These are phyloP conservation scores for Paraphaeosphaeria sporulosa DNA, from an alignment of 2,329 filamentous ascomycete species.

Conservation along the genomic window DNA sequence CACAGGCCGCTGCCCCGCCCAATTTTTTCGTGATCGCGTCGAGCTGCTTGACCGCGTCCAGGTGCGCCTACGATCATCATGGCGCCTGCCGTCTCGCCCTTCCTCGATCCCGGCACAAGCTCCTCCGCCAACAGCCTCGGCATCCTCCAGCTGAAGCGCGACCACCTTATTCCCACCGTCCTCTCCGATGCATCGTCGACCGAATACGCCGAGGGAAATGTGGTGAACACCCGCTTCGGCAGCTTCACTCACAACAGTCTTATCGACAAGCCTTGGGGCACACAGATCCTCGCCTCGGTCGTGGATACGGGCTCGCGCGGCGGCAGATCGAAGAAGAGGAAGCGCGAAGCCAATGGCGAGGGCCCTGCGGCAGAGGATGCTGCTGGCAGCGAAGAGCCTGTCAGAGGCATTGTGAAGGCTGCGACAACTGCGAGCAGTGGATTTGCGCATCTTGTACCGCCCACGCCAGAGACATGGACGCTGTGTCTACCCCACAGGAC, in stretches of 20 bases:
- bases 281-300: conserved; percentile 85
- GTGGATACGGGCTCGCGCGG: conserved; percentile 93
- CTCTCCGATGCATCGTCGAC: conserved; percentile 49
- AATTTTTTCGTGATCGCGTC: conserved; percentile 18
- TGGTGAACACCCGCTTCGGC: conserved; percentile 90
- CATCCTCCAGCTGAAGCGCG: conserved; percentile 87
- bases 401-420: conserved; percentile 38
- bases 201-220: conserved; percentile 56
- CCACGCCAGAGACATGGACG: conserved; percentile 85
- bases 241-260: conserved; percentile 67
- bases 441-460: conserved; percentile 80
- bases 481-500: conserved; percentile 80
- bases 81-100: conserved; percentile 68
- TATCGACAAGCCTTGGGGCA: conserved; percentile 83
- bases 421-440: conserved; percentile 66
- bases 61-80: conserved; percentile 20
- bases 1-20: conserved; percentile 20
- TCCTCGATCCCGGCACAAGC: conserved; percentile 72
- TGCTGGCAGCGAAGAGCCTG: conserved; percentile 41
- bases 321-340: conserved; percentile 64
- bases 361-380: conserved; percentile 22
- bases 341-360: conserved; percentile 51
- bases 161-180: conserved; percentile 80
- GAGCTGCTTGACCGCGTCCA: conserved; percentile 16
- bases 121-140: conserved; percentile 74